Evolutionary conservation across 2,329 filamentous ascomycete genomes (phyloP), one percentile per base, ranked within the genome.

Genomic region (Shiraia sp.): DNA sequence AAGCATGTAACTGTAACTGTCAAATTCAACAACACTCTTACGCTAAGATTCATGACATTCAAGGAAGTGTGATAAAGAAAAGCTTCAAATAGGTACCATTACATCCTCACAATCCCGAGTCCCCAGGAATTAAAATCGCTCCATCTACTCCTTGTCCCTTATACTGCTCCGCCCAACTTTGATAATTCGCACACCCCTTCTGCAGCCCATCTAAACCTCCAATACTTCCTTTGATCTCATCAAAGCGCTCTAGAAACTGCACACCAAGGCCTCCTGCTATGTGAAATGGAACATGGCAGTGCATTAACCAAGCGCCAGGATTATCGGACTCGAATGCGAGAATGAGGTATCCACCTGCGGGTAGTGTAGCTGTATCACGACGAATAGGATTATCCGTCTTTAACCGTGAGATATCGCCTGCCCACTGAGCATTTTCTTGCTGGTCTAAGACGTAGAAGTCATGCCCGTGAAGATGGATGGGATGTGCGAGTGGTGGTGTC

Each of bases 241-340:
- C 46, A 12, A 63, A 57, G 24, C 69, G 55, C 55, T 78, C 80
- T 0, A 81, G 47, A 52, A 81, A 80, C 52, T 82, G 77, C 3
- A 81, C 65, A 3, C 71, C 74, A 13, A 86, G 70, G 2, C 68
- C 68, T 0, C 55, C 59, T 10, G 61, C 53, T 10, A 69, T 40
- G 40, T 69, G 66, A 49, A 68, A 68, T 2, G 63, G 65, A 12
- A 70, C 67, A 30, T 71, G 68, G 43, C 68, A 70, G 40, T 71
- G 68, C 68, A 70, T 69, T 13, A 70, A 47, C 60, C 60, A 69
- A 3, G 58, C 61, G n/a, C 67, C 66, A 0, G 67, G 66, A 29
- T 71, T 70, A 24, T 70, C 65, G 1, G 61, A 63, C 39, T 65
- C 59, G 40, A 69, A 70, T 1, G 66, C 66, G 3, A 70, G 53